Percentiles rank a stretch among this genome's conserved stretches.
Conservation (phyloP, 805 yeast genomes). For the Ogataea ganodermae region DNA sequence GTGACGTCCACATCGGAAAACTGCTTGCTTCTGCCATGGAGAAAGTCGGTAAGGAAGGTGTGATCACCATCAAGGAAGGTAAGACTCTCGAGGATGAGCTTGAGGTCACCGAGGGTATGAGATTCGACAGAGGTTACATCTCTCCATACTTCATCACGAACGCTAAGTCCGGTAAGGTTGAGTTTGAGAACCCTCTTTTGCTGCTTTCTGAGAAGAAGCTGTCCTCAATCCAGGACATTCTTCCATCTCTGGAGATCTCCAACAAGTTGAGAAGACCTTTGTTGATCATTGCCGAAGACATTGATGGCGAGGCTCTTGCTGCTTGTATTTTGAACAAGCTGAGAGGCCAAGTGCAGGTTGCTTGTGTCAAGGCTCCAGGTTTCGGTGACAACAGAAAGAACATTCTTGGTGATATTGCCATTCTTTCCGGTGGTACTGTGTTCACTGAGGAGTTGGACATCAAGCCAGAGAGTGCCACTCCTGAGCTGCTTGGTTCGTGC, state of each 20-base stretch:
- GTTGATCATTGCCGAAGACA: slow-evolving; percentile 90
- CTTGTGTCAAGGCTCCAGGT: slow-evolving; percentile 98
- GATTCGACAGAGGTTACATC: slow-evolving; percentile 95
- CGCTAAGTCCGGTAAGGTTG: slow-evolving; percentile 89
- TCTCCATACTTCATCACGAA: slow-evolving; percentile 96
- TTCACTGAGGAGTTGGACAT: slow-evolving; percentile 92
- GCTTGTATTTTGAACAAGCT: slow-evolving; percentile 96
- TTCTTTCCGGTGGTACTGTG: slow-evolving; percentile 89
- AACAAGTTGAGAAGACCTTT: slow-evolving; percentile 93
- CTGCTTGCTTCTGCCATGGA: slow-evolving; percentile 95
- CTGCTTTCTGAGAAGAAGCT: slow-evolving; percentile 91
- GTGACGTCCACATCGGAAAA: slow-evolving; percentile 89
- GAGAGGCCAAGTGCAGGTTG: slow-evolving; percentile 97
- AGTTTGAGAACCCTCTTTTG: slow-evolving; percentile 89
- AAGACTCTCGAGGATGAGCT: slow-evolving; percentile 95
- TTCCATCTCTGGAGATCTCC: slow-evolving; percentile 91
- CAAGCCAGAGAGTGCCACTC: slow-evolving; percentile 92
- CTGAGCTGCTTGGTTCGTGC: slow-evolving; percentile 86
- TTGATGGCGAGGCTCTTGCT: slow-evolving; percentile 98
- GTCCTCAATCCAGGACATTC: slow-evolving; percentile 83
- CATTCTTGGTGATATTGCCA: slow-evolving; percentile 93
- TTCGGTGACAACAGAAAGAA: slow-evolving; percentile 98
- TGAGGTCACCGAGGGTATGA: slow-evolving; percentile 98
- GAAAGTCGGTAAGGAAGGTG: slow-evolving; percentile 99
- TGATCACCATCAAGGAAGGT: slow-evolving; percentile 95